These are phyloP conservation scores for Cardamine chenopodiifolia DNA, from an alignment of 345 rosid species.

Conservation along the genomic window DNA sequence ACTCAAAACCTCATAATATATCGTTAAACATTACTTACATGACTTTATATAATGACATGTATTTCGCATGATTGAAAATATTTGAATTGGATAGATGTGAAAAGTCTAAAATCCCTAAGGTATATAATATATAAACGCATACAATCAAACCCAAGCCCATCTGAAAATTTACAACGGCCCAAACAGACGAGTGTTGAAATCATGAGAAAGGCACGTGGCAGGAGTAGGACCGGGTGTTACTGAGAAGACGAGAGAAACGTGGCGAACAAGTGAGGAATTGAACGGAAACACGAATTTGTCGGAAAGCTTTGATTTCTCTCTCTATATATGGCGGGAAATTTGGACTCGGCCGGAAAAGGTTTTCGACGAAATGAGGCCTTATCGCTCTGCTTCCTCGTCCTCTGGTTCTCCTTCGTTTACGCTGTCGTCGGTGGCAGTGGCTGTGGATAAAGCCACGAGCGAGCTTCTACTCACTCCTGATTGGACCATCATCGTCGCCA, in stretches of 20 bases:
- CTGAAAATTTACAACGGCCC: background rate
- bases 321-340: constrained; percentile 6
- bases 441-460: constrained; percentile 95
- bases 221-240: constrained; percentile 26
- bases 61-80: background rate
- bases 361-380: constrained; percentile 21
- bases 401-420: constrained; percentile 35
- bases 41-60: too few species aligned
- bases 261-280: constrained; percentile 24
- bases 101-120: too few species aligned
- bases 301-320: background rate
- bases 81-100: too few species aligned
- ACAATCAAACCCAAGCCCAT: background rate
- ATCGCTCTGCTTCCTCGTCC: background rate
- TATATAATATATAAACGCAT: too few species aligned
- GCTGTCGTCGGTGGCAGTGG: constrained; percentile 63
- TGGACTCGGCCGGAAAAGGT: background rate
- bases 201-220: background rate
- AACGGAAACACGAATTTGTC: constrained; percentile 30
- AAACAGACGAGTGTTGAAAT: too few species aligned
- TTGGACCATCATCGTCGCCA: constrained; percentile 90
- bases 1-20: background rate
- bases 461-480: constrained; percentile 80
- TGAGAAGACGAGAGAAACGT: constrained; percentile 37
- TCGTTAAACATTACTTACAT: too few species aligned